Base-by-base conservation (phyloP, 2,329 filamentous ascomycete genomes). In the Aureobasidium sp. region DNA sequence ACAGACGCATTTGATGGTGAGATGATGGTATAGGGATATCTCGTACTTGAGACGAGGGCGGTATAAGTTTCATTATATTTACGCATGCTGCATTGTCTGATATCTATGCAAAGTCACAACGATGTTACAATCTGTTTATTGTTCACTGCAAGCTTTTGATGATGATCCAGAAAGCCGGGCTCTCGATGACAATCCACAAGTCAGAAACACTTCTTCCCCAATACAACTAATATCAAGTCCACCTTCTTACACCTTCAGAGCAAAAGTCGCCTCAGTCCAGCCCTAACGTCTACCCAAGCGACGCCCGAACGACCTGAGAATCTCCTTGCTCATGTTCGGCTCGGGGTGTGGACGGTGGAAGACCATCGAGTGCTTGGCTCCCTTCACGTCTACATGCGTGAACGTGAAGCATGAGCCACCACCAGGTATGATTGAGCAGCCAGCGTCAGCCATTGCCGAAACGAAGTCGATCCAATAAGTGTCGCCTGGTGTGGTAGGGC, bases 271-370 rank as follows among this genome's bases (percentile, higher is more conserved):
- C n/a, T 33, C 29, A 5, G 11, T 56, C 52, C 52, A 68, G 61
- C 62, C 64, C 22, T 59, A 64, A 48, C 59, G 63, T 45, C 60
- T 65, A 1, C 31, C 37, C 49, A 65, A n/a, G 0, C 59, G 62
- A 37, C 42, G 53, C 1, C 58, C 64, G 44, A 62, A 62, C 22
- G 40, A 57, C 9, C 50, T 59, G 11, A 64, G 60, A 54, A 56
- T 65, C n/a, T 64, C 64, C 8, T 45, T 60, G 35, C 62, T 54
- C 2, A 65, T 22, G 2, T 44, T 40, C 15, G 64, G 59, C 5
- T 65, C 64, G 19, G 62, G 62, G 19, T 65, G 64, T 2, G 64
- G 62, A 14, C 62, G 50, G n/a, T 64, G 62, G 58, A 64, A 64
- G 19, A 57, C 59, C 47, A 50, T 50, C 17, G 47, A 50, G 31